Evolutionary conservation across 192 early-diverging fungal genomes (phyloP).

Genomic region (Backusella liffmaniae): DNA sequence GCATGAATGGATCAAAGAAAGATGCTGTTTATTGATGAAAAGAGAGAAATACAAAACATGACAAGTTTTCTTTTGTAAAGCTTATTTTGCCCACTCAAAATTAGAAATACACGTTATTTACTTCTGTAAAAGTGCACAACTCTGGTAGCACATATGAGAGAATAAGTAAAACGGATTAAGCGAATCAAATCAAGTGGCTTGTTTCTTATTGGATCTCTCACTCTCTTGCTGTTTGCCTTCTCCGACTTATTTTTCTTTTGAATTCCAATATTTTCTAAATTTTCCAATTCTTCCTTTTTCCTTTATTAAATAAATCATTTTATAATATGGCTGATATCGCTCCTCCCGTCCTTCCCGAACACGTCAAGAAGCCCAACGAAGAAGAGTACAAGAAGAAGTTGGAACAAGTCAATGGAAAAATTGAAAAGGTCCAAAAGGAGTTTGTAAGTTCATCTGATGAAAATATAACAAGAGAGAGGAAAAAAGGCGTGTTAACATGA

Average conservation of each 20-base stretch:
- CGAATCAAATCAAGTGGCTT: too few relatives aligned
- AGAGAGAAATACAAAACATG: too few relatives aligned
- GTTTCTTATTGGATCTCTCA: too few relatives aligned
- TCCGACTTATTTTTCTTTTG: background rate
- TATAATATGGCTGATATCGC: slow-evolving; percentile 17
- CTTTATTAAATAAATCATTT: background rate
- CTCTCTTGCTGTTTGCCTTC: too few relatives aligned
- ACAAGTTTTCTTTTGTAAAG: too few relatives aligned
- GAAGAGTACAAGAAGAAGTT: slow-evolving; percentile 25
- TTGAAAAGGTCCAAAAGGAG: slow-evolving; percentile 33
- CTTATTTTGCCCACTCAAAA: too few relatives aligned
- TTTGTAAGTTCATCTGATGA: slow-evolving; percentile 22
- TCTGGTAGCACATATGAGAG: too few relatives aligned
- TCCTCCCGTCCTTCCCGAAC: slow-evolving; percentile 20
- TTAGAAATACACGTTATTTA: too few relatives aligned
- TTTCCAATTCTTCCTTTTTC: slow-evolving; percentile 7
- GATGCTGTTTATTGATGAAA: too few relatives aligned
- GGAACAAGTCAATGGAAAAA: slow-evolving; percentile 10
- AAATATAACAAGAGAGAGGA: background rate
- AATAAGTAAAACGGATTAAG: too few relatives aligned
- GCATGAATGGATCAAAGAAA: too few relatives aligned
- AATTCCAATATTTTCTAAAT: background rate
- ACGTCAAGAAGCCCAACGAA: slow-evolving; percentile 34
- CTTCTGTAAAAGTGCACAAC: too few relatives aligned
- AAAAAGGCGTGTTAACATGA: background rate